phyloP scores from a whole-genome alignment of 208 protist species.

The Crithidia sp. region DNA sequence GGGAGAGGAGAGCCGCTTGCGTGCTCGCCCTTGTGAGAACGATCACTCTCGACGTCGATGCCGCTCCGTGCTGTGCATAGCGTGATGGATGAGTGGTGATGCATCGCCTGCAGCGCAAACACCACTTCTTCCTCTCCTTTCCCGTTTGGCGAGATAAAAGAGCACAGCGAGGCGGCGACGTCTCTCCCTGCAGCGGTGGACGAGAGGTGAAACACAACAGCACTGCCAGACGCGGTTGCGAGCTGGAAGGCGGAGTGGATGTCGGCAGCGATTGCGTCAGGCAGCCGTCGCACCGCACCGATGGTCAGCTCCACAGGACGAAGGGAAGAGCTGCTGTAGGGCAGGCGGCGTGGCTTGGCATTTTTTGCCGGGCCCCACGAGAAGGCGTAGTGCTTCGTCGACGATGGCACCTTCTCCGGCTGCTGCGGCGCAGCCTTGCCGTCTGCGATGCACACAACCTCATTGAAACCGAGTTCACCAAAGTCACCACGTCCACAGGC shows the following conservation, averaged over 20 bases:
- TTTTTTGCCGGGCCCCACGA: constrained; percentile 3
- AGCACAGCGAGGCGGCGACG: too few species aligned
- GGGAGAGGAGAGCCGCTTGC: not conserved
- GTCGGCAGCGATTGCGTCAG: too few species aligned
- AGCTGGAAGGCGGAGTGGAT: not conserved
- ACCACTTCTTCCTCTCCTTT: constrained; percentile 29
- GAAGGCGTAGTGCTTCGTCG: constrained; percentile 4
- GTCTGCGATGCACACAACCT: constrained; percentile 40
- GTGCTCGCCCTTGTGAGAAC: too few species aligned
- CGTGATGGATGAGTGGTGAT: constrained; percentile 74
- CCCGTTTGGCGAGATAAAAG: too few species aligned
- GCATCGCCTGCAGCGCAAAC: constrained; percentile 64
- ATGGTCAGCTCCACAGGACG: not conserved
- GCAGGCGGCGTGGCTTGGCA: not conserved
- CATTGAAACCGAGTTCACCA: constrained; percentile 88
- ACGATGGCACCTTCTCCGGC: constrained; percentile 23
- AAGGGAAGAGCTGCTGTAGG: not conserved
- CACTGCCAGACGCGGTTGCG: too few species aligned
- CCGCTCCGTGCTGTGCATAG: constrained; percentile 10
- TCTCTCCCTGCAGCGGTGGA: too few species aligned
- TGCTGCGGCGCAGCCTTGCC: constrained; percentile 46
- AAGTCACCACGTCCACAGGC: constrained; percentile 84
- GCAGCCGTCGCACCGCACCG: not conserved
- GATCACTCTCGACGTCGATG: too few species aligned
- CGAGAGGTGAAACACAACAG: too few species aligned